Base-by-base conservation (phyloP, 768 basidiomycete species). In the Calocera cornea region DNA sequence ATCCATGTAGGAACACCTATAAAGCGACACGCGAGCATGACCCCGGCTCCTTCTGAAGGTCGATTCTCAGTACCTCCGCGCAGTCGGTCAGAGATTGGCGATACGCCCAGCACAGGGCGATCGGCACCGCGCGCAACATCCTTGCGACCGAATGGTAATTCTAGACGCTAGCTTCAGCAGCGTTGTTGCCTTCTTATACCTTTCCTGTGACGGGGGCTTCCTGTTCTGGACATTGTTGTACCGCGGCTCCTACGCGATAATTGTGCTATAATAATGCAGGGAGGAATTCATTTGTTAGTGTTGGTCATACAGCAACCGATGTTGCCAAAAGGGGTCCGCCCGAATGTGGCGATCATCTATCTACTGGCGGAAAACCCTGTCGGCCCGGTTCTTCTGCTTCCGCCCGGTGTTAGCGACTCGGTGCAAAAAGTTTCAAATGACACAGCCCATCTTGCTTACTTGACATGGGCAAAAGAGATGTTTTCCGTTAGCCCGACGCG, bases 401-500 rank as follows among this genome's bases (percentile, higher is more conserved):
- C 36, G 36, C 5, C 36, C 36, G 36, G 36, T 5, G 36, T 14
- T 38, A n/a, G n/a, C n/a, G n/a, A n/a, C n/a, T n/a, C n/a, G n/a
- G n/a, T 38, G 7, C 36, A 5, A 38, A 38, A 38, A 38, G 36
- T 38, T 38, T 38, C 36, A 38, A 38, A 38, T 14, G 7, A 38
- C 36, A 38, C 36, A 38, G 36, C 36, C 5, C 14, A 38, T 14
- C 5, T 38, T 5, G 36, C 36, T 5, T n/a, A n/a, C n/a, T n/a
- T n/a, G n/a, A n/a, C n/a, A n/a, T n/a, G 7, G 36, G 36, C 36
- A 38, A 38, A 60, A 60, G 31, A 19, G 14, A 29, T 27, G 24
- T 29, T 60, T 60, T 31, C 54, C 24, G 10, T 33, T 84, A 86
- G 86, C 85, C 86, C 86, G 86, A 84, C 86, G 86, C 86, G 86